These are phyloP conservation scores for Saccharomycopsis guyanensis DNA, from an alignment of 805 yeast genomes.

Conservation along the genomic window DNA sequence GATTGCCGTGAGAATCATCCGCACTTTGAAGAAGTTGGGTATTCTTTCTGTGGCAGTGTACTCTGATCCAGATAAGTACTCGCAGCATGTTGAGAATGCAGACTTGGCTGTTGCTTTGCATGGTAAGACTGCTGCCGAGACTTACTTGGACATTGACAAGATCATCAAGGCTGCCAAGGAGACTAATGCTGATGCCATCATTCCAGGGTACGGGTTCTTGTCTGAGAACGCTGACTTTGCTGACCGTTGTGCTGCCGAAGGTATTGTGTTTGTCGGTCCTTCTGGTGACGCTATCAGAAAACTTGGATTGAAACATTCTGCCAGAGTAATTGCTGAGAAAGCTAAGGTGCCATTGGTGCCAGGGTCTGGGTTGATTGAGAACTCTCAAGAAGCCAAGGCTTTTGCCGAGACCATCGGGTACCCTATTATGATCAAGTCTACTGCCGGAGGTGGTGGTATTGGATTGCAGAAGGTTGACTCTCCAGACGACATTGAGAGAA, in stretches of 20 bases:
- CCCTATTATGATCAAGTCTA: slow-evolving; percentile 93
- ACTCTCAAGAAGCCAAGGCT: slow-evolving; percentile 64
- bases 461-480: slow-evolving; percentile 91
- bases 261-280: slow-evolving; percentile 94
- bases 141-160: slow-evolving; percentile 80
- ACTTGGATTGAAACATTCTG: slow-evolving; percentile 92
- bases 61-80: slow-evolving; percentile 83
- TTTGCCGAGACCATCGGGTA: slow-evolving; percentile 55
- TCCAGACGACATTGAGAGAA: slow-evolving; percentile 70
- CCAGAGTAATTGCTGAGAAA: slow-evolving; percentile 81
- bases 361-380: slow-evolving; percentile 79
- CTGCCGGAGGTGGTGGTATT: slow-evolving; percentile 99
- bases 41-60: slow-evolving; percentile 81
- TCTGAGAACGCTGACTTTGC: slow-evolving; percentile 96
- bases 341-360: slow-evolving; percentile 98
- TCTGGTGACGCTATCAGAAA: slow-evolving; percentile 87
- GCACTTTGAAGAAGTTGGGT: slow-evolving; percentile 72
- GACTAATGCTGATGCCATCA: slow-evolving; percentile 86
- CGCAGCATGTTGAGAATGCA: slow-evolving; percentile 78
- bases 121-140: slow-evolving; percentile 82
- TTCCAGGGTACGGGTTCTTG: slow-evolving; percentile 95
- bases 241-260: slow-evolving; percentile 75
- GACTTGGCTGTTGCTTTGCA: slow-evolving; percentile 74
- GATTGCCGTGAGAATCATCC: slow-evolving; percentile 90
- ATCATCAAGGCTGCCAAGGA: slow-evolving; percentile 78